Evolutionary conservation across 306 rosid species (phyloP).

Genomic region (Vigna reflexopilosa): DNA sequence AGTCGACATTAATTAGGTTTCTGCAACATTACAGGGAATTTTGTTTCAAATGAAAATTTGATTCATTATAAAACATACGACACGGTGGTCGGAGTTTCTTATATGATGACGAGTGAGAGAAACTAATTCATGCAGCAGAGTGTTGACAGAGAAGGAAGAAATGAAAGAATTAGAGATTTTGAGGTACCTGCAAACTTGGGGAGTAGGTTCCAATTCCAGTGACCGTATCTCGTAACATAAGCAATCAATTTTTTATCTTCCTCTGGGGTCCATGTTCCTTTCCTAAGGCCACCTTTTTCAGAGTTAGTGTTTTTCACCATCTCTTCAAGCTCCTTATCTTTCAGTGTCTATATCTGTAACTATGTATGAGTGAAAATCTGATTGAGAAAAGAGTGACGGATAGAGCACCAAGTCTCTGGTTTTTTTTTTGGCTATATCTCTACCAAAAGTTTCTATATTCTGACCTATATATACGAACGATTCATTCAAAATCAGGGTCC

Average conservation of each 20-base stretch:
- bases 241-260: conserved; percentile 65
- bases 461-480: neutral
- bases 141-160: neutral
- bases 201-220: conserved; percentile 74
- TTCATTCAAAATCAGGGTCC: neutral
- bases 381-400: neutral
- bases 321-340: neutral
- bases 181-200: conserved; percentile 69
- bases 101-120: too few relatives aligned
- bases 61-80: too few relatives aligned
- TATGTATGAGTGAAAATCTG: neutral
- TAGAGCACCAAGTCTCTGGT: neutral
- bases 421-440: neutral
- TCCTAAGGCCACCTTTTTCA: conserved; percentile 57
- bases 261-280: conserved; percentile 72
- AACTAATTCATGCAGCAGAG: too few relatives aligned
- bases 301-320: conserved; percentile 59
- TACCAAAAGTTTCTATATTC: neutral
- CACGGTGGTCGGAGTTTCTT: too few relatives aligned
- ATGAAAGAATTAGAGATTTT: neutral
- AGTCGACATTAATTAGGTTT: too few relatives aligned
- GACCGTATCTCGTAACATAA: conserved; percentile 68
- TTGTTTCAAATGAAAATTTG: too few relatives aligned
- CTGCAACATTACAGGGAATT: neutral
- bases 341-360: neutral